phyloP scores from a whole-genome alignment of 2,329 filamentous ascomycete species.

The Penicillium sp. region DNA sequence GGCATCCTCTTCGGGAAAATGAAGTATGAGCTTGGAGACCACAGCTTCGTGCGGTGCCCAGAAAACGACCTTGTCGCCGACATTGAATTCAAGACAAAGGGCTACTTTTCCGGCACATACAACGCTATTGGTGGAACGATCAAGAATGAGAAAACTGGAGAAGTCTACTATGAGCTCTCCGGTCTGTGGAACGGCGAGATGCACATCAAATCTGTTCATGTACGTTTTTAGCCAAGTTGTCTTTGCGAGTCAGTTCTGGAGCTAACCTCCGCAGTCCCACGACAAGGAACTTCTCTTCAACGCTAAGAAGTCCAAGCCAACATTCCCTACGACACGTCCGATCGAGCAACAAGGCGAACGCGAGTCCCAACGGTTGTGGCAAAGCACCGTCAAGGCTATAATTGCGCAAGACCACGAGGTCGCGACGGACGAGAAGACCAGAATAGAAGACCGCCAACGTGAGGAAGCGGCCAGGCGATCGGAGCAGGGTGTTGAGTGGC shows the following conservation, averaged over 20 bases:
- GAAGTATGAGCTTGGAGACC: constrained; percentile 98
- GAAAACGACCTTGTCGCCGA: constrained; percentile 86
- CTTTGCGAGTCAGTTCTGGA: not conserved
- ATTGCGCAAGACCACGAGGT: constrained; percentile 82
- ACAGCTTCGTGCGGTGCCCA: constrained; percentile 89
- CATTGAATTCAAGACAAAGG: constrained; percentile 98
- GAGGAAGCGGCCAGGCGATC: constrained; percentile 82
- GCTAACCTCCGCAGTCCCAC: constrained; percentile 67
- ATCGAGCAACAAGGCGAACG: constrained; percentile 85
- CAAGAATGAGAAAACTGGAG: constrained; percentile 84
- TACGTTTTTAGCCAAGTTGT: constrained; percentile 19
- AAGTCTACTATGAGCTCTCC: constrained; percentile 86
- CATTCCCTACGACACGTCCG: constrained; percentile 73
- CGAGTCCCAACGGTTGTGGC: constrained; percentile 89
- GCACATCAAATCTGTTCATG: constrained; percentile 81
- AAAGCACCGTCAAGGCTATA: constrained; percentile 78
- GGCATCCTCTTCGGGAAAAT: constrained; percentile 98
- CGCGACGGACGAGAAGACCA: constrained; percentile 95
- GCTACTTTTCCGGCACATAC: constrained; percentile 94
- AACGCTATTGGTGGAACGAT: constrained; percentile 93
- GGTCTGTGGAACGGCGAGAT: constrained; percentile 96
- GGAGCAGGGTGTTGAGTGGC: constrained; percentile 84
- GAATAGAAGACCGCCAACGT: constrained; percentile 89
- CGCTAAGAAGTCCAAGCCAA: constrained; percentile 76
- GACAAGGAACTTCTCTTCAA: constrained; percentile 91